Percentiles rank a stretch among this genome's conserved stretches.
phyloP scores from a whole-genome alignment of 1,284 basidiomycete genomes.

The Ceratobasidium papillatum region DNA sequence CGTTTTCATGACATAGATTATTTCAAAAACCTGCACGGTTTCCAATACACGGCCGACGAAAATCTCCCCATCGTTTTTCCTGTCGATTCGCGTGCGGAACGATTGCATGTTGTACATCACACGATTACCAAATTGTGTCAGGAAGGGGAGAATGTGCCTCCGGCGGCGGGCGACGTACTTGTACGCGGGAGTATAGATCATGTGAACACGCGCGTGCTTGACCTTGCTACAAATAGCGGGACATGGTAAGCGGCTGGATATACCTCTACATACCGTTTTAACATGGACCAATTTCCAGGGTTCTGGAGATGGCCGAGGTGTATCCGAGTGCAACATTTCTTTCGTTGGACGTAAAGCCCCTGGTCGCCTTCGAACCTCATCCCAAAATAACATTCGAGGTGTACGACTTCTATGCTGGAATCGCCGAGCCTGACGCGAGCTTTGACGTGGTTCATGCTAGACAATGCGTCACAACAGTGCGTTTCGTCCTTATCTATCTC shows the following conservation, averaged over 20 bases:
- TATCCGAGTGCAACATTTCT: constrained; percentile 2
- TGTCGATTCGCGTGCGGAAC: neutral
- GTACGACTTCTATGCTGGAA: constrained; percentile 7
- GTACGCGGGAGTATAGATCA: neutral
- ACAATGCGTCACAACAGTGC: neutral
- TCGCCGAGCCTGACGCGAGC: constrained; percentile 2
- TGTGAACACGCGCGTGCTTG: neutral
- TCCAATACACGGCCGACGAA: constrained; percentile 3
- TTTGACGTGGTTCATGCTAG: constrained; percentile 19
- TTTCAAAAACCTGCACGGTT: neutral
- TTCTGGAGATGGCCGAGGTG: neutral
- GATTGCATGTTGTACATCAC: neutral
- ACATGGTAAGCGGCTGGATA: neutral
- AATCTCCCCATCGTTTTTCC: constrained; percentile 14
- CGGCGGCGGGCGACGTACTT: neutral
- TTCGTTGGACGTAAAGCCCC: constrained; percentile 18
- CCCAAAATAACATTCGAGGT: neutral
- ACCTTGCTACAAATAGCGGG: constrained; percentile 2
- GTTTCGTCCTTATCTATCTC: no score
- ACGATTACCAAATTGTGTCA: neutral
- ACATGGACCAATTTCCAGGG: neutral
- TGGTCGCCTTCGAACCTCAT: neutral
- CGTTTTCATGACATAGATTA: neutral
- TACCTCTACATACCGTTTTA: neutral
- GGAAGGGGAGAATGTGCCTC: neutral